Evolutionary conservation across 2,329 filamentous ascomycete genomes (phyloP).

Genomic region (Fusarium azukiicola): DNA sequence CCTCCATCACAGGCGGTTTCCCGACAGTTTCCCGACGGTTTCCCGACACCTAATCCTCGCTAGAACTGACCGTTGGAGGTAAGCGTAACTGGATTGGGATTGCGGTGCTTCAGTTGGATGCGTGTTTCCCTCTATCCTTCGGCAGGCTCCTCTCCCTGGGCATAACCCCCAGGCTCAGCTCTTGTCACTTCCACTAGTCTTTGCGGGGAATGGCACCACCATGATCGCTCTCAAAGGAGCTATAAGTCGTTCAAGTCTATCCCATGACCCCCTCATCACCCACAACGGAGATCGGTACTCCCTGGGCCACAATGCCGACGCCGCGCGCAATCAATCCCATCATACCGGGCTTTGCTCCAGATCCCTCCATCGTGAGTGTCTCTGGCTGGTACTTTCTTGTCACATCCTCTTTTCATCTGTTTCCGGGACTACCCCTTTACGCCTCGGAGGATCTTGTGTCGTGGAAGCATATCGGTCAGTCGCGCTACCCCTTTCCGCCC

Average conservation of each 20-base stretch:
- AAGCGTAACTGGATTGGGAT: not conserved
- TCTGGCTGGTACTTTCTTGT: constrained; percentile 26
- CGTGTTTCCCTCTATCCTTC: not conserved
- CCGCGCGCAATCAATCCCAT: constrained; percentile 19
- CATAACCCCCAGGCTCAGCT: not conserved
- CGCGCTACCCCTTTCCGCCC: not conserved
- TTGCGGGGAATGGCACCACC: not conserved
- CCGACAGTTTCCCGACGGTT: constrained; percentile 12
- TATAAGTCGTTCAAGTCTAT: not conserved
- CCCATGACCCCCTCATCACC: not conserved
- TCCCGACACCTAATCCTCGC: not conserved
- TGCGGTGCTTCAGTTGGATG: not conserved
- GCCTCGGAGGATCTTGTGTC: constrained; percentile 18
- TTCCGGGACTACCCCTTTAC: constrained; percentile 31
- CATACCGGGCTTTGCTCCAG: constrained; percentile 36
- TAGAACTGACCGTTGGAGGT: not conserved
- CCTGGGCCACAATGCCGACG: not conserved
- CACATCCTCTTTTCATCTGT: constrained; percentile 34
- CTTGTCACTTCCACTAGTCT: not conserved
- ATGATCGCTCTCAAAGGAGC: too few relatives aligned
- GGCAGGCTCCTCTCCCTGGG: not conserved
- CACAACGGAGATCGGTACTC: not conserved
- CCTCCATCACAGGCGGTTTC: constrained; percentile 1
- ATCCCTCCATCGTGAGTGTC: constrained; percentile 21
- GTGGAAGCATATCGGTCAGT: constrained; percentile 32